Percentiles rank a stretch among this genome's conserved stretches.
phyloP scores from a whole-genome alignment of 352 stramenopile species.

The Globisporangium paroecandrum region DNA sequence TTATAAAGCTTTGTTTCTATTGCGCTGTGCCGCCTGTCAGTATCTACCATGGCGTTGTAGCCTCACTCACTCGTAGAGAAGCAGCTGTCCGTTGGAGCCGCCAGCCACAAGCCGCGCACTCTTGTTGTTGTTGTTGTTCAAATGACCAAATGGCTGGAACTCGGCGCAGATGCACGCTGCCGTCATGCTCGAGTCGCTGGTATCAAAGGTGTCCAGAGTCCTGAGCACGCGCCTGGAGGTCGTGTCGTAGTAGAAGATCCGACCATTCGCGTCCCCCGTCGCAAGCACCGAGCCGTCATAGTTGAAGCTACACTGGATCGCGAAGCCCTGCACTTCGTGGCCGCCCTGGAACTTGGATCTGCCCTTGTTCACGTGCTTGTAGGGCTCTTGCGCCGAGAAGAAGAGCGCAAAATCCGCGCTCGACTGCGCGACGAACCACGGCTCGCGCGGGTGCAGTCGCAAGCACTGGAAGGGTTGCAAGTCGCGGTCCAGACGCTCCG shows the following conservation, averaged over 20 bases:
- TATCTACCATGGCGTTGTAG: background rate
- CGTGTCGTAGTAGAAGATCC: slow-evolving; percentile 42
- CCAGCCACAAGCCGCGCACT: slow-evolving; percentile 23
- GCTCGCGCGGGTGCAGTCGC: slow-evolving; percentile 33
- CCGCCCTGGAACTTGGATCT: slow-evolving; percentile 21
- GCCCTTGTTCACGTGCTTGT: slow-evolving; percentile 42
- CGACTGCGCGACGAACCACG: slow-evolving; percentile 48
- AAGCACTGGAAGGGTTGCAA: slow-evolving; percentile 45
- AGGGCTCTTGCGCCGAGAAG: slow-evolving; percentile 41
- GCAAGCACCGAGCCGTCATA: slow-evolving; percentile 37
- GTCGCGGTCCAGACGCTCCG: slow-evolving; percentile 44
- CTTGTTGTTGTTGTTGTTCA: background rate
- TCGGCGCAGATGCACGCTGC: slow-evolving; percentile 33
- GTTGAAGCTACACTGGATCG: slow-evolving; percentile 55
- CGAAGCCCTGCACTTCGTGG: slow-evolving; percentile 23
- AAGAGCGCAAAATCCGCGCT: slow-evolving; percentile 34
- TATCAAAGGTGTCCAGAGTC: slow-evolving; percentile 20
- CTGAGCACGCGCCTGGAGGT: slow-evolving; percentile 21
- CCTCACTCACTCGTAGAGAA: slow-evolving; percentile 10
- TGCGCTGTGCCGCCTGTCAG: background rate
- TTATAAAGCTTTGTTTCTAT: background rate
- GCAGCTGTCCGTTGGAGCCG: slow-evolving; percentile 24
- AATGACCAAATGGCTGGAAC: slow-evolving; percentile 19
- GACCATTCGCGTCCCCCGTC: slow-evolving; percentile 41
- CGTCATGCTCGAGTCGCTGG: slow-evolving; percentile 1